Percentiles rank a stretch among this genome's conserved stretches.
These are phyloP conservation scores for Scleroderma citrinum DNA, from an alignment of 768 basidiomycete genomes.

Conservation along the genomic window DNA sequence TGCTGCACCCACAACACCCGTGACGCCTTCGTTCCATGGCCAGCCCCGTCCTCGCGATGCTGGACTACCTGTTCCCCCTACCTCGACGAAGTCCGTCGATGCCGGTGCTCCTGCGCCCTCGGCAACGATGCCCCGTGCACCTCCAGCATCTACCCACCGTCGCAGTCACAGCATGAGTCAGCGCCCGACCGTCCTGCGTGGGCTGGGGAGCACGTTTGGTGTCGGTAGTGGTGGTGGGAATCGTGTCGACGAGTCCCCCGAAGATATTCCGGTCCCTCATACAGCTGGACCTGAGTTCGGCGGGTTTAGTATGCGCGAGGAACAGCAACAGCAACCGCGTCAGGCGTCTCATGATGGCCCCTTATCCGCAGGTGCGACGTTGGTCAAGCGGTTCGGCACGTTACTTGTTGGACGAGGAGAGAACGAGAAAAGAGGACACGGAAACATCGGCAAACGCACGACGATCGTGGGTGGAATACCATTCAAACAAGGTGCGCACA, in stretches of 20 bases:
- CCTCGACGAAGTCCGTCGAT: constrained; percentile 29
- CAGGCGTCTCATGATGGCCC: constrained; percentile 20
- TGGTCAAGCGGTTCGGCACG: constrained; percentile 76
- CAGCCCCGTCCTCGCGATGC: constrained; percentile 65
- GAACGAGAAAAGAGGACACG: constrained; percentile 36
- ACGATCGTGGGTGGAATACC: constrained; percentile 43
- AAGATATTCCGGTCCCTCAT: constrained; percentile 38
- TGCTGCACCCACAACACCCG: constrained; percentile 45
- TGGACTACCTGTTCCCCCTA: constrained; percentile 39
- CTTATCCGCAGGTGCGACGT: constrained; percentile 56
- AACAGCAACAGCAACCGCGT: constrained; percentile 20
- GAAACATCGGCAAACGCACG: constrained; percentile 39
- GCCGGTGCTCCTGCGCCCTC: constrained; percentile 20
- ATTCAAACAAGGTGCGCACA: constrained; percentile 29
- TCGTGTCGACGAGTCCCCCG: constrained; percentile 40
- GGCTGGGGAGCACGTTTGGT: constrained; percentile 61
- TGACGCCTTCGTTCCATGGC: constrained; percentile 49
- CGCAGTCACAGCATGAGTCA: constrained; percentile 83
- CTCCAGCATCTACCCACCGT: constrained; percentile 73
- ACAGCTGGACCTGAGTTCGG: constrained; percentile 64
- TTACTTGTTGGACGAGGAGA: constrained; percentile 48
- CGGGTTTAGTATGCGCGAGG: constrained; percentile 43
- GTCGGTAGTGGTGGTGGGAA: constrained; percentile 32
- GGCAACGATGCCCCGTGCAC: constrained; percentile 43
- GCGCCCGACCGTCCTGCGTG: constrained; percentile 48